A percentile compares a stretch with the other conserved stretches of the same genome.
These are phyloP conservation scores for Leishmania aethiopica DNA, from an alignment of 208 protist species.

Conservation along the genomic window DNA sequence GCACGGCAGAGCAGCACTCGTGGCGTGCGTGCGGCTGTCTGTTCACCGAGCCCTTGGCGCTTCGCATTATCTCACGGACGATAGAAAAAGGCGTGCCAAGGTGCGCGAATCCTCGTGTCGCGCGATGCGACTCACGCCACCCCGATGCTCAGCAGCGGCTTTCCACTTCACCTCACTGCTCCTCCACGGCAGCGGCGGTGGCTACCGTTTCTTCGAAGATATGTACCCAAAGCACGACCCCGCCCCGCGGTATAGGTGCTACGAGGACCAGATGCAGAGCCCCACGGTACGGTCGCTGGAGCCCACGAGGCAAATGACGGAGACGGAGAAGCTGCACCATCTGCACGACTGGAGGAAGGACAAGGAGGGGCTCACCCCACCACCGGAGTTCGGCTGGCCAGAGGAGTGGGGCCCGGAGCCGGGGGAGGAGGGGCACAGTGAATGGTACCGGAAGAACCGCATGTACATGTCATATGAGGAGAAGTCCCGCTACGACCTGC, in stretches of 20 bases:
- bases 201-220: conserved; percentile 89
- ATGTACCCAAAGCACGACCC: conserved; percentile 87
- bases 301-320: conserved; percentile 71
- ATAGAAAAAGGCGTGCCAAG: not conserved
- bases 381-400: conserved; percentile 82
- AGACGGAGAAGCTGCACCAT: conserved; percentile 82
- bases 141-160: not conserved
- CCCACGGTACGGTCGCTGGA: conserved; percentile 55
- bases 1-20: not conserved
- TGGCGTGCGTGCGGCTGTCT: not conserved
- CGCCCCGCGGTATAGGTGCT: conserved; percentile 67
- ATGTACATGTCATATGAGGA: conserved; percentile 94
- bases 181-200: conserved; percentile 23
- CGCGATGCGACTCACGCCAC: not conserved
- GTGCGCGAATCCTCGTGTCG: not conserved
- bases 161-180: conserved; percentile 11
- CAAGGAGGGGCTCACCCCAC: conserved; percentile 63
- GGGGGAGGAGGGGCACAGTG: conserved; percentile 83
- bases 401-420: conserved; percentile 91
- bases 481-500: conserved; percentile 80
- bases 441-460: conserved; percentile 90
- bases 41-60: not conserved
- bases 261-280: conserved; percentile 75
- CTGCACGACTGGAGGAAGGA: conserved; percentile 82
- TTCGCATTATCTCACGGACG: not conserved